Percentiles rank a stretch among this genome's conserved stretches.
Evolutionary conservation across 495 filamentous ascomycete species (phyloP).

Genomic region (Penicillium manginii): DNA sequence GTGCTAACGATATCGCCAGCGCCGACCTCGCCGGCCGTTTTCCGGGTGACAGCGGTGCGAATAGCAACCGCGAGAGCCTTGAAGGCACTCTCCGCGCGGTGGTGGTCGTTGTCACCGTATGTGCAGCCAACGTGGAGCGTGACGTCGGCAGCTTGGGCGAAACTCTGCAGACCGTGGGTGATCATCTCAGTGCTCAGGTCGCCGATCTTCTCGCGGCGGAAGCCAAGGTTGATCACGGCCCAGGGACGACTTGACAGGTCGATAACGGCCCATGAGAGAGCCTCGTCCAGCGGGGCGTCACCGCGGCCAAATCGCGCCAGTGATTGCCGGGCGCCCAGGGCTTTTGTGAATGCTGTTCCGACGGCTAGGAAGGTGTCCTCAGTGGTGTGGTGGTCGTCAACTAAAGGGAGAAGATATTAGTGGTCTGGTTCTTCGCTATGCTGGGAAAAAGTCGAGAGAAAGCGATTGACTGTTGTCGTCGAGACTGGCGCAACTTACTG

Average conservation of each 20-base stretch:
- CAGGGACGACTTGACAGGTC: slow-evolving; percentile 92
- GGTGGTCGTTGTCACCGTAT: slow-evolving; percentile 91
- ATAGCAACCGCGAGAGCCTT: slow-evolving; percentile 92
- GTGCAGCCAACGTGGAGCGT: slow-evolving; percentile 92
- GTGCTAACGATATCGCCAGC: slow-evolving; percentile 94
- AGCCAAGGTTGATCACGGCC: slow-evolving; percentile 76
- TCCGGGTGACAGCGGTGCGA: slow-evolving; percentile 68
- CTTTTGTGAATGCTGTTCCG: slow-evolving; percentile 77
- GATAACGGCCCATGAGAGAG: slow-evolving; percentile 89
- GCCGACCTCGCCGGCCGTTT: slow-evolving; percentile 72
- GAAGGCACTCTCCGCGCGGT: slow-evolving; percentile 94
- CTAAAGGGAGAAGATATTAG: slow-evolving; percentile 44
- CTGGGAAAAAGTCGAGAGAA: slow-evolving; percentile 10
- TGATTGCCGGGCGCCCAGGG: slow-evolving; percentile 75
- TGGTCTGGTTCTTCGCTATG: neutral
- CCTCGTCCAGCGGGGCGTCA: slow-evolving; percentile 93
- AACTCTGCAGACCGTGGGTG: slow-evolving; percentile 91
- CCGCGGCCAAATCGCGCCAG: slow-evolving; percentile 88
- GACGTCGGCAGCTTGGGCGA: slow-evolving; percentile 86
- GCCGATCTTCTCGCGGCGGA: slow-evolving; percentile 89
- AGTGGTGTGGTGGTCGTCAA: slow-evolving; percentile 98
- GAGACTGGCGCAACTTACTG: slow-evolving; percentile 55
- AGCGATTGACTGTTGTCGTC: too few species aligned
- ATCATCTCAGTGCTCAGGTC: slow-evolving; percentile 95
- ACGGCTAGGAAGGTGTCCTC: slow-evolving; percentile 95